These are phyloP conservation scores for Monosporascus cannonballus DNA, from an alignment of 2,329 filamentous ascomycete genomes.

Conservation along the genomic window DNA sequence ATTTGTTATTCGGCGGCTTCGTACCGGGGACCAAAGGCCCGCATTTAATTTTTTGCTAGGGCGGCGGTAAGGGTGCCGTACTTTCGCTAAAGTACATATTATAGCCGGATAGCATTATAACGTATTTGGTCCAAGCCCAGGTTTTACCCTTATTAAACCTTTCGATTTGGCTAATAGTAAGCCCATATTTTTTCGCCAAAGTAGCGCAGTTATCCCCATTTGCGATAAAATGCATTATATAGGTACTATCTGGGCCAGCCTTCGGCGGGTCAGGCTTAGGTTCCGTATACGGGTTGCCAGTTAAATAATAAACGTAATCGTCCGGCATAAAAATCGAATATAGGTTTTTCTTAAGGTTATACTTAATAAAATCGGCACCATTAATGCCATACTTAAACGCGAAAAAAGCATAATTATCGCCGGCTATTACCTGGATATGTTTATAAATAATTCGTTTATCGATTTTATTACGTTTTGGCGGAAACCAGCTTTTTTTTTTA, in stretches of 20 bases:
- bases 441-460: too few species aligned
- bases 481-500: too few species aligned
- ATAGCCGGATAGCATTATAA: constrained; percentile 4
- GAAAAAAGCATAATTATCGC: constrained; percentile 13
- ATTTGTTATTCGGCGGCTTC: background rate
- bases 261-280: constrained; percentile 25
- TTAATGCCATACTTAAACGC: constrained; percentile 20
- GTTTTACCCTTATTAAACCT: constrained; percentile 14
- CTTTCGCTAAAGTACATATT: constrained; percentile 19
- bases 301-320: constrained; percentile 31
- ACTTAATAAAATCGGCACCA: constrained; percentile 16
- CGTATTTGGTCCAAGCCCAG: constrained; percentile 16
- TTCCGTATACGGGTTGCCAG: constrained; percentile 19
- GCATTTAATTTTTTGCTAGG: constrained; percentile 9
- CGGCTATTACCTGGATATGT: background rate
- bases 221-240: constrained; percentile 26
- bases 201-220: constrained; percentile 26
- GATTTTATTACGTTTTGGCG: too few species aligned
- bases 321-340: constrained; percentile 27
- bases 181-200: constrained; percentile 18
- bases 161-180: constrained; percentile 12
- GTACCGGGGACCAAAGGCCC: constrained; percentile 9
- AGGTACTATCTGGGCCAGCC: constrained; percentile 29
- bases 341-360: constrained; percentile 18
- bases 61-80: constrained; percentile 12